phyloP scores from a whole-genome alignment of 345 rosid genomes.

The Heritiera fomes region DNA sequence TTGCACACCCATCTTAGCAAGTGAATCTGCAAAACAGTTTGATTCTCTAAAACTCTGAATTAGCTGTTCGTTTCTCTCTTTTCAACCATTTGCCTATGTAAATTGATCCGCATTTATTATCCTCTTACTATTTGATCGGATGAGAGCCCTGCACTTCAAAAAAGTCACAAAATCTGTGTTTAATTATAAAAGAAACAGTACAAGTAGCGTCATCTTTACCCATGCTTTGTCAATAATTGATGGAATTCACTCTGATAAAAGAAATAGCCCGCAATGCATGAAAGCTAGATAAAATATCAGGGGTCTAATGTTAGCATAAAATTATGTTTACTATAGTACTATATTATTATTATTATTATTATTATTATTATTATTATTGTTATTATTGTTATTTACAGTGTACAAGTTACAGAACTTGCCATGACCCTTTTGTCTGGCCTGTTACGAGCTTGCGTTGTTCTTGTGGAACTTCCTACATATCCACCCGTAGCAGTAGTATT shows the following conservation, averaged over 20 bases:
- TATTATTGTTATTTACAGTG: not conserved
- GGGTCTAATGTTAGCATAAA: conserved; percentile 26
- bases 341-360: not conserved
- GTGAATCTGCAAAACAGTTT: too few species aligned
- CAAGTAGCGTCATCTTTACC: not conserved
- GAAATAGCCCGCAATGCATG: not conserved
- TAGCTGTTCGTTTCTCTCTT: not conserved
- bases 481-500: not conserved
- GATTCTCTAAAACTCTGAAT: too few species aligned
- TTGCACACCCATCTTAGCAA: too few species aligned
- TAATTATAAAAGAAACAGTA: not conserved
- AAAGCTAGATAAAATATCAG: conserved; percentile 5
- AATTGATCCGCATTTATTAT: not conserved
- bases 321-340: not conserved
- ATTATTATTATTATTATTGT: not conserved
- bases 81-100: not conserved
- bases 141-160: not conserved
- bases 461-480: not conserved
- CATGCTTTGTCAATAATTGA: conserved; percentile 16
- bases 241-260: not conserved
- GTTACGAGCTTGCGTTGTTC: not conserved
- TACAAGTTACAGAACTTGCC: not conserved
- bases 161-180: not conserved
- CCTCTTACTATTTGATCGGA: not conserved
- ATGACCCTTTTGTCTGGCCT: conserved; percentile 3